Evolutionary conservation across 345 rosid genomes (phyloP).

Genomic region (Gossypium anomalum): DNA sequence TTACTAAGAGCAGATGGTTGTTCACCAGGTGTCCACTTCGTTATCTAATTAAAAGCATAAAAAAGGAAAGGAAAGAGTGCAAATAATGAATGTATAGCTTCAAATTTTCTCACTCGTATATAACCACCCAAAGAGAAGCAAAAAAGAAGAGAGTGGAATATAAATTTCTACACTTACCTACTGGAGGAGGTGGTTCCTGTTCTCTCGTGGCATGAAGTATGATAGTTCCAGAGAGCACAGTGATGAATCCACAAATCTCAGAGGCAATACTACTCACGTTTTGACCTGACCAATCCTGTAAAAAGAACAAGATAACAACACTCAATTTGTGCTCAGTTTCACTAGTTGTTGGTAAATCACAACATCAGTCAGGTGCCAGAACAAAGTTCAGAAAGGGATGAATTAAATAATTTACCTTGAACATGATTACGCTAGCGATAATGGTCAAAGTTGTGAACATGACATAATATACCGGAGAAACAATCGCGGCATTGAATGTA

Average conservation of each 20-base stretch:
- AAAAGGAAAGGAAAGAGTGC: neutral
- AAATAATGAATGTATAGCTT: neutral
- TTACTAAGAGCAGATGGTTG: neutral
- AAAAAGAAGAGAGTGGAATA: neutral
- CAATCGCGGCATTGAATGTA: conserved; percentile 77
- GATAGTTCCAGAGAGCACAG: conserved; percentile 4
- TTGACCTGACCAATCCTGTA: conserved; percentile 2
- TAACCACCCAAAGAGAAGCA: neutral
- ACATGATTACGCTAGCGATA: conserved; percentile 80
- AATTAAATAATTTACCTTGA: conserved; percentile 47
- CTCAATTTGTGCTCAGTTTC: neutral
- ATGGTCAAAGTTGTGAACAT: conserved; percentile 90
- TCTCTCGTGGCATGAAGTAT: conserved; percentile 3
- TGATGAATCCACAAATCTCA: conserved; percentile 3
- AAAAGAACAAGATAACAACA: neutral
- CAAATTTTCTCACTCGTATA: neutral
- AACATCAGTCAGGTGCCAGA: neutral
- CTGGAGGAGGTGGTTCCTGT: conserved; percentile 49
- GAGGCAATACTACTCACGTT: neutral
- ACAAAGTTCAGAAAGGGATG: conserved; percentile 8
- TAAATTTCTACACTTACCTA: conserved; percentile 35
- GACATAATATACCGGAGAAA: conserved; percentile 89
- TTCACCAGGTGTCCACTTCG: neutral
- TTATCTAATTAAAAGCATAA: neutral
- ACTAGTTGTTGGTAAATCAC: neutral